Evolutionary conservation across 2,329 filamentous ascomycete genomes (phyloP).

Genomic region (Fusarium sp.): DNA sequence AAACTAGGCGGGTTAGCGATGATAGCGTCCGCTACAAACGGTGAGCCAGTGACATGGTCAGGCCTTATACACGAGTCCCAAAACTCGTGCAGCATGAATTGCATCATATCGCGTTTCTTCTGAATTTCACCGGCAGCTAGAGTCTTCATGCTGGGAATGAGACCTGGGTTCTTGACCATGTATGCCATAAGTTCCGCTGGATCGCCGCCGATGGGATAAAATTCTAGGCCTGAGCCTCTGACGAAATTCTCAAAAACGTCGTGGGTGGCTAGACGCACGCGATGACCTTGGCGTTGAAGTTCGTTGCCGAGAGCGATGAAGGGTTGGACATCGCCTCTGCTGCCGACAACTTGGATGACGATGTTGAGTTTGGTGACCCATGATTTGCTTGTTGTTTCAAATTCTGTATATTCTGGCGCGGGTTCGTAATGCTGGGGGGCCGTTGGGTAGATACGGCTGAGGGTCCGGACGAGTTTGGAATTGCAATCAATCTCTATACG

Average conservation of each 20-base stretch:
- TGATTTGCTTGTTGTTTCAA: not conserved
- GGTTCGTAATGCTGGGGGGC: not conserved
- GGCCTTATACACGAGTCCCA: slow-evolving; percentile 46
- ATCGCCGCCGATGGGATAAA: slow-evolving; percentile 66
- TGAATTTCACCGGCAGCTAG: slow-evolving; percentile 46
- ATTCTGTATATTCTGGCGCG: not conserved
- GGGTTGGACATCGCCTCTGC: slow-evolving; percentile 81
- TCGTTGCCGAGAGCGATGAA: slow-evolving; percentile 79
- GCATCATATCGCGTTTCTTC: slow-evolving; percentile 45
- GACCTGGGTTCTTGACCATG: slow-evolving; percentile 48
- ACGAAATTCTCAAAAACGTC: slow-evolving; percentile 62
- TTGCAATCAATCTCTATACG: not conserved
- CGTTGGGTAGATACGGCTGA: not conserved
- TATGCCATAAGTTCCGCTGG: slow-evolving; percentile 49
- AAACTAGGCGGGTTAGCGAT: slow-evolving; percentile 64
- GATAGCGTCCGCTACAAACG: slow-evolving; percentile 62
- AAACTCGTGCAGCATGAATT: slow-evolving; percentile 47
- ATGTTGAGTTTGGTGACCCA: slow-evolving; percentile 62
- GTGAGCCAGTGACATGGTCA: slow-evolving; percentile 26
- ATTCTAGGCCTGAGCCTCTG: slow-evolving; percentile 59
- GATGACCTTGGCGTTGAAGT: slow-evolving; percentile 75
- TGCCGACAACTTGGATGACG: slow-evolving; percentile 83
- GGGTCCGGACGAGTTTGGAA: not conserved
- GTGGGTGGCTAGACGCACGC: slow-evolving; percentile 78
- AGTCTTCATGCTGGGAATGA: slow-evolving; percentile 46